These are phyloP conservation scores for Venturiaceae sp. DNA, from an alignment of 2,329 filamentous ascomycete species.

Conservation along the genomic window DNA sequence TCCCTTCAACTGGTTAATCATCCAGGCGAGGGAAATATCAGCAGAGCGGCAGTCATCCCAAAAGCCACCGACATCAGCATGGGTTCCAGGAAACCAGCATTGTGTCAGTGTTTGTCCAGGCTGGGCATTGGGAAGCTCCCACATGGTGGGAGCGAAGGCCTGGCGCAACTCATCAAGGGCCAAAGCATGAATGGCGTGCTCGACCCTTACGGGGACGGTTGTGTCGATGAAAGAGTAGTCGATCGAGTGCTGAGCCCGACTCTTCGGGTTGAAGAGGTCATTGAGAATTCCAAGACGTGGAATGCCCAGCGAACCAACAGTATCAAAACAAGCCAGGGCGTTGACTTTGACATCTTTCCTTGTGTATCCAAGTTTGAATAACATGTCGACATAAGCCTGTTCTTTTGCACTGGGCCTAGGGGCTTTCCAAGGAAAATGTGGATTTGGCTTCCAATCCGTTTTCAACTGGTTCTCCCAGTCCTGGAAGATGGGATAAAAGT, in stretches of 20 bases:
- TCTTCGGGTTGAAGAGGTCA: constrained; percentile 29
- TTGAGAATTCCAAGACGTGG: constrained; percentile 31
- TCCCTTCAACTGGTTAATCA: constrained; percentile 36
- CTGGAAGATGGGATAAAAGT: constrained; percentile 12
- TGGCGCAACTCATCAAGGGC: constrained; percentile 47
- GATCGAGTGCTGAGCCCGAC: constrained; percentile 28
- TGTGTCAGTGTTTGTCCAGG: constrained; percentile 24
- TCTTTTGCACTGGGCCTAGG: not conserved
- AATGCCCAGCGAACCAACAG: constrained; percentile 33
- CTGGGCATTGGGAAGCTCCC: constrained; percentile 31
- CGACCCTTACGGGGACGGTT: constrained; percentile 19
- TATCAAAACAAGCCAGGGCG: constrained; percentile 35
- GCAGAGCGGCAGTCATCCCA: constrained; percentile 38
- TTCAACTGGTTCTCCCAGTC: constrained; percentile 12
- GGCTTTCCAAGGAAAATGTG: constrained; percentile 1
- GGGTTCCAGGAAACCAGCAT: constrained; percentile 38
- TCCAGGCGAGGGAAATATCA: constrained; percentile 40
- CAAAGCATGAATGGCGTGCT: constrained; percentile 50
- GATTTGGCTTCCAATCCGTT: not conserved
- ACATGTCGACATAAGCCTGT: not conserved
- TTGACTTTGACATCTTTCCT: constrained; percentile 26
- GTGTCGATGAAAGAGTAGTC: constrained; percentile 6
- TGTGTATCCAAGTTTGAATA: constrained; percentile 18
- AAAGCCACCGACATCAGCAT: constrained; percentile 38
- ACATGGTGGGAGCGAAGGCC: constrained; percentile 45